Conservation (phyloP, 441 rosid species). For the Bocquillonia castaneifolia region DNA sequence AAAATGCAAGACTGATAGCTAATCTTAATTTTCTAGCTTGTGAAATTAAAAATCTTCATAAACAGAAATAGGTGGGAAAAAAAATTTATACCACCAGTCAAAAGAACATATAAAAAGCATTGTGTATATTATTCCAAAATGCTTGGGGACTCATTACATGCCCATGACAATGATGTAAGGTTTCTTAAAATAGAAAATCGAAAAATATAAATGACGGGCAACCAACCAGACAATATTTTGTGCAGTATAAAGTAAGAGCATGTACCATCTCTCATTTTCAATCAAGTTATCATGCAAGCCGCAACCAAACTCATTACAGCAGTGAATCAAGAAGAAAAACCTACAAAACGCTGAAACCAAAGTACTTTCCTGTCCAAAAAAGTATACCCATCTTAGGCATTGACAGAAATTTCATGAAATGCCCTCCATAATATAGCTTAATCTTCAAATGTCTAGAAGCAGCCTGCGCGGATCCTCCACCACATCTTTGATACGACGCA, state of each 20-base stretch:
- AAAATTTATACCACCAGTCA: background rate
- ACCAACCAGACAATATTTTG: constrained; percentile 1
- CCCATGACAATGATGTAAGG: background rate
- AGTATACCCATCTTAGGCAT: constrained; percentile 5
- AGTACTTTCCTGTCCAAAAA: constrained; percentile 25
- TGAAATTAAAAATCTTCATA: background rate
- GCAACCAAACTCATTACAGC: constrained; percentile 25
- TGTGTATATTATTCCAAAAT: background rate
- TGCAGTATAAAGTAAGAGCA: background rate
- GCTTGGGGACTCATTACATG: background rate
- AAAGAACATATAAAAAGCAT: background rate
- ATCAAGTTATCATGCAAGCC: constrained; percentile 26
- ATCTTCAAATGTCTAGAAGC: constrained; percentile 67
- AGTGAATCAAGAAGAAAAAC: constrained; percentile 18
- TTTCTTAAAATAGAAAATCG: background rate
- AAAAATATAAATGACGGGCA: background rate
- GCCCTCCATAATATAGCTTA: constrained; percentile 11
- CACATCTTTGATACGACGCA: constrained; percentile 92
- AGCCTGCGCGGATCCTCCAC: constrained; percentile 94
- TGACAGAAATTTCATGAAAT: constrained; percentile 17
- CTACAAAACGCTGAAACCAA: constrained; percentile 29
- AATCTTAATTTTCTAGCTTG: background rate
- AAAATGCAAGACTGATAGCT: background rate
- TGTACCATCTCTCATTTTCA: constrained; percentile 17
- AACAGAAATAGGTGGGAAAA: background rate